Conservation (phyloP, 2,329 filamentous ascomycete genomes). For the Fusarium sp. region DNA sequence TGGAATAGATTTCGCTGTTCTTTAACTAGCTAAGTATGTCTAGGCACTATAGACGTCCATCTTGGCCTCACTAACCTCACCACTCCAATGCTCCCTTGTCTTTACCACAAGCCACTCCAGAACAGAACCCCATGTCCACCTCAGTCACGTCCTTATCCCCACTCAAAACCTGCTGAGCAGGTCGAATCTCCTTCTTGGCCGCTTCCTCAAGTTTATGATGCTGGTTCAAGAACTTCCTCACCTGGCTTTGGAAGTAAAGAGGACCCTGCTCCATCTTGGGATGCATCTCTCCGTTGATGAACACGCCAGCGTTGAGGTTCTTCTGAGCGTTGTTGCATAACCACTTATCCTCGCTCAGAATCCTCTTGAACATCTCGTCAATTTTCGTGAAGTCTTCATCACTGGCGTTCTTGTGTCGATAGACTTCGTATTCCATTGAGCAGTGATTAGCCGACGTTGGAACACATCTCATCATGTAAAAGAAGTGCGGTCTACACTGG, state of each 20-base stretch:
- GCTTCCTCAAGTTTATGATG: background rate
- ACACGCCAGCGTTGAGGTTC: constrained; percentile 14
- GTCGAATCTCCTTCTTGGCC: background rate
- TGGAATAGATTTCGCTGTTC: too few species aligned
- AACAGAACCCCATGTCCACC: background rate
- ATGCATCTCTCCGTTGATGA: constrained; percentile 19
- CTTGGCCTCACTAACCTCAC: background rate
- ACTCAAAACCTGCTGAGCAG: background rate
- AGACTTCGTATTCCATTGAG: constrained; percentile 21
- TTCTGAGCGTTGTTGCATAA: constrained; percentile 2
- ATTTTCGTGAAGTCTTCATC: constrained; percentile 2
- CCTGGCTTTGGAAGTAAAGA: background rate
- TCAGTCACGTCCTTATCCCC: background rate
- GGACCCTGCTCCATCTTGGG: constrained; percentile 10
- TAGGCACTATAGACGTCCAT: background rate
- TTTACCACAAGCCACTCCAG: background rate
- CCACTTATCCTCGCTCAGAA: constrained; percentile 5
- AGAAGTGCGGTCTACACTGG: background rate
- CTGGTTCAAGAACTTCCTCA: background rate
- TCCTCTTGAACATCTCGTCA: constrained; percentile 14
- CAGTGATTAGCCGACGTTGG: background rate
- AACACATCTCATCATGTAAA: constrained; percentile 18
- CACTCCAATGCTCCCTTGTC: background rate
- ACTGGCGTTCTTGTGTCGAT: background rate
- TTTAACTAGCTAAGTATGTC: background rate